Evolutionary conservation across 2,329 filamentous ascomycete species (phyloP).

Genomic region (Mycogone perniciosa): DNA sequence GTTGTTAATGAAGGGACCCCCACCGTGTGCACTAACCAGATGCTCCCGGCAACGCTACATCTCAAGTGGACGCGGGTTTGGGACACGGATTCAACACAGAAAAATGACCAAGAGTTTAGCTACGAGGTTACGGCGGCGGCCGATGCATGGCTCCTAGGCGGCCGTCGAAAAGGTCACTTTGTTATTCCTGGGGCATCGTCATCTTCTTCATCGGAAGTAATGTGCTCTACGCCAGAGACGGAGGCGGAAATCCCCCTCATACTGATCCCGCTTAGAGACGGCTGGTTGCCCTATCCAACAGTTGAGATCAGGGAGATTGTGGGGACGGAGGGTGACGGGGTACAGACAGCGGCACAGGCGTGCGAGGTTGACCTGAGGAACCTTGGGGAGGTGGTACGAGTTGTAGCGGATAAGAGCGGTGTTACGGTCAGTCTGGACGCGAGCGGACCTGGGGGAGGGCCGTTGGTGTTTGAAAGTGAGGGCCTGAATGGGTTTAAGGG

Average conservation of each 20-base stretch:
- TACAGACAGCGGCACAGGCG: constrained; percentile 15
- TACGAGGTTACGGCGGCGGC: constrained; percentile 72
- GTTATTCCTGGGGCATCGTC: constrained; percentile 40
- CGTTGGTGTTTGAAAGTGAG: constrained; percentile 60
- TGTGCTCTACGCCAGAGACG: constrained; percentile 41
- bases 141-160: constrained; percentile 81
- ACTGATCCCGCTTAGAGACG: constrained; percentile 72
- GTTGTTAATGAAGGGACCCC: constrained; percentile 31
- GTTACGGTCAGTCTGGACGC: constrained; percentile 69
- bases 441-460: constrained; percentile 58
- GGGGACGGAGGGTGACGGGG: constrained; percentile 23
- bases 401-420: constrained; percentile 62
- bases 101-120: constrained; percentile 62
- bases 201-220: constrained; percentile 32
- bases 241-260: constrained; percentile 61
- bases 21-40: constrained; percentile 55
- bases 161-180: constrained; percentile 73
- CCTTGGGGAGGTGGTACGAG: constrained; percentile 67
- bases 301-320: constrained; percentile 67
- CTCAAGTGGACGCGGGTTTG: constrained; percentile 58
- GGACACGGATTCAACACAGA: constrained; percentile 41
- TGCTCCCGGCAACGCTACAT: constrained; percentile 56
- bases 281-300: constrained; percentile 68
- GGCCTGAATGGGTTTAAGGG: constrained; percentile 24
- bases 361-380: constrained; percentile 80